These are phyloP conservation scores for Lichtheimia ramosa DNA, from an alignment of 371 early-diverging fungal species.

Conservation along the genomic window DNA sequence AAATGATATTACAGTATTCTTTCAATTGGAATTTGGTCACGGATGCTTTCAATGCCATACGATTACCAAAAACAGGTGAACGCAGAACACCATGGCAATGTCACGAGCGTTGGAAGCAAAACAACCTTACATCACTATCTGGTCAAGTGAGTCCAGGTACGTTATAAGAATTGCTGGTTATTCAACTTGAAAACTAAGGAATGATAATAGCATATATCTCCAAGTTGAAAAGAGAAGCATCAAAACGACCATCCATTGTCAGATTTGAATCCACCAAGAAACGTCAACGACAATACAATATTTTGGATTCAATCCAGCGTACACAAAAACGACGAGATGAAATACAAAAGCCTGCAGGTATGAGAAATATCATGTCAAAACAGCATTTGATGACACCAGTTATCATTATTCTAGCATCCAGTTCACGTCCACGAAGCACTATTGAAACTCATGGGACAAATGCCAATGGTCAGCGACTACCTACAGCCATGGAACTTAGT, in stretches of 20 bases:
- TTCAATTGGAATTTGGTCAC: slow-evolving; percentile 73
- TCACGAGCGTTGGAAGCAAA: slow-evolving; percentile 53
- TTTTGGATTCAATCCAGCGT: slow-evolving; percentile 52
- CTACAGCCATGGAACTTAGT: slow-evolving; percentile 74
- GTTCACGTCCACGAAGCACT: slow-evolving; percentile 42
- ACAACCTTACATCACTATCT: slow-evolving; percentile 39
- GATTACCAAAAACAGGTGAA: slow-evolving; percentile 53
- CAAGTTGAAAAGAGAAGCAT: slow-evolving; percentile 24
- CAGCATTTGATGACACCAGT: neutral
- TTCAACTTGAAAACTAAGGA: no score
- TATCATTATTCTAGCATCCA: slow-evolving; percentile 5
- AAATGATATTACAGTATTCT: slow-evolving; percentile 55
- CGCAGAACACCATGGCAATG: slow-evolving; percentile 72
- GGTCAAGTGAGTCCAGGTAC: slow-evolving; percentile 53
- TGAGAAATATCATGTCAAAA: neutral
- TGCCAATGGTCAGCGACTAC: slow-evolving; percentile 50
- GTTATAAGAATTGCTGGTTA: neutral
- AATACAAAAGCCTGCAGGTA: slow-evolving; percentile 33
- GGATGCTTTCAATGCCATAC: slow-evolving; percentile 58
- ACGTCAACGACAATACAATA: slow-evolving; percentile 35
- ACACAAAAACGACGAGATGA: slow-evolving; percentile 52
- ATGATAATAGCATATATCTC: slow-evolving; percentile 22
- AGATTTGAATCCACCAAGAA: slow-evolving; percentile 44
- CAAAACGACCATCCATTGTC: slow-evolving; percentile 27
- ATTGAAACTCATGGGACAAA: slow-evolving; percentile 48